Base-by-base conservation (phyloP, 1,139 yeast genomes). In the Wickerhamomyces sp. region DNA sequence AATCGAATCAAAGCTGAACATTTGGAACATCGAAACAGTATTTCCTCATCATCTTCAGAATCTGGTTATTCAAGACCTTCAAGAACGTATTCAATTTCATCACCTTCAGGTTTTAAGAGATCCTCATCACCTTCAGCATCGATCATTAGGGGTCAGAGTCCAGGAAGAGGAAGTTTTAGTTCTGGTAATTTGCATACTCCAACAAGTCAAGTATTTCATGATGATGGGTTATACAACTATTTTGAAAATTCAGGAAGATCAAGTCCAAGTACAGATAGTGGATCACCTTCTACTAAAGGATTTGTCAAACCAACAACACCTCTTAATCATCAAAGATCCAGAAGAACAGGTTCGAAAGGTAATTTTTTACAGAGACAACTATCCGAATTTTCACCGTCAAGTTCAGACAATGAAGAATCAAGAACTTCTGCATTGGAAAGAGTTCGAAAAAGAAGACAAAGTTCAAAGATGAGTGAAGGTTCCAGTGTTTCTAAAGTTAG, bases 1-100 rank as follows among this genome's bases (percentile, higher is more conserved):
- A 85, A 85, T 52, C 66, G 95, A 44, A 70, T 93, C 51, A 85
- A 87, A 52, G 79, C 71, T 30, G 97, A 91, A 55, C 95, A 86
- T 58, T 48, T 79, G 28, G 54, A 51, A 32, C 55, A 51, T 31
- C 43, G 55, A 33, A 46, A 39, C 26, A 52, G 56, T 29, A 37
- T 51, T 15, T 55, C 62, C 2, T 59, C 62, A 24, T 58, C 66
- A 1, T 59, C 66, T 0, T 61, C 68, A 1, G 52, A 49, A 4
- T 47, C 56, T 4, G 51, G 51, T 6, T 32, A 37, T 25, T 29
- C 46, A 5, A 45, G 60, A 33, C 12, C 21, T 4, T 46, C 60
- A 4, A 43, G 62, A 32, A 58, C 50, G 2, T 45, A 49, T 16
- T 57, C 61, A 2, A 24, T 39, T 0, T 43, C 55, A 4, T 46